Conservation (phyloP, 306 rosid species). For the Erythrophleum fordii region DNA sequence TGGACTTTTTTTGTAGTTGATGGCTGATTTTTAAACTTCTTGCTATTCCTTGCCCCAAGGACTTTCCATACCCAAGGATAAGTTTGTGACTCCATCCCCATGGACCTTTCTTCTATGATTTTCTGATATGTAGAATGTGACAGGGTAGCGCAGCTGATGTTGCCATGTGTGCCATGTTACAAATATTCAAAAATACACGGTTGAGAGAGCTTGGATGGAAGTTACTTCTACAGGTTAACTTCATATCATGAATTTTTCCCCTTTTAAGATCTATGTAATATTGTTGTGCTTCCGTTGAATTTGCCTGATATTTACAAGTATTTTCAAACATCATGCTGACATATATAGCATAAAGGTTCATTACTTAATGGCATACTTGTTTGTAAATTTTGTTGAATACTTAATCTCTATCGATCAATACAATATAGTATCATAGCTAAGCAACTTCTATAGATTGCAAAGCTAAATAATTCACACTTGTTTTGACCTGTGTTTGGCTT, state of each 20-base stretch:
- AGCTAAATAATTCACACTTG: not conserved
- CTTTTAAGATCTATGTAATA: slow-evolving; percentile 4
- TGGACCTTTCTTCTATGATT: slow-evolving; percentile 16
- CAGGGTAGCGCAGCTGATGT: slow-evolving; percentile 99
- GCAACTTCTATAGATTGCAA: not conserved
- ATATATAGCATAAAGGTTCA: not conserved
- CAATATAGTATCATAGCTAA: slow-evolving; percentile 1
- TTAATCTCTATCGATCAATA: not conserved
- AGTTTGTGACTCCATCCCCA: not conserved
- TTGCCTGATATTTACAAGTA: not conserved
- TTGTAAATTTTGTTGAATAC: too few species aligned
- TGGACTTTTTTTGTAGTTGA: not conserved
- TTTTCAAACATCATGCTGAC: not conserved
- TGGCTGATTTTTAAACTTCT: not conserved
- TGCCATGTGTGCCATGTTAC: slow-evolving; percentile 98
- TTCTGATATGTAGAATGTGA: slow-evolving; percentile 47
- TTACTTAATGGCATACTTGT: not conserved
- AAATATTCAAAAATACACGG: slow-evolving; percentile 62
- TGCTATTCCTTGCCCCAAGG: not conserved
- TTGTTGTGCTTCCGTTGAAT: not conserved
- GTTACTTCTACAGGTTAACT: slow-evolving; percentile 86
- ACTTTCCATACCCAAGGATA: not conserved
- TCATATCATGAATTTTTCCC: slow-evolving; percentile 16
- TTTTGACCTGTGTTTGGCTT: not conserved
- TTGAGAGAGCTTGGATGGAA: slow-evolving; percentile 92